These are phyloP conservation scores for Cucurbita argyrosperma DNA, from an alignment of 306 rosid genomes.

Conservation along the genomic window DNA sequence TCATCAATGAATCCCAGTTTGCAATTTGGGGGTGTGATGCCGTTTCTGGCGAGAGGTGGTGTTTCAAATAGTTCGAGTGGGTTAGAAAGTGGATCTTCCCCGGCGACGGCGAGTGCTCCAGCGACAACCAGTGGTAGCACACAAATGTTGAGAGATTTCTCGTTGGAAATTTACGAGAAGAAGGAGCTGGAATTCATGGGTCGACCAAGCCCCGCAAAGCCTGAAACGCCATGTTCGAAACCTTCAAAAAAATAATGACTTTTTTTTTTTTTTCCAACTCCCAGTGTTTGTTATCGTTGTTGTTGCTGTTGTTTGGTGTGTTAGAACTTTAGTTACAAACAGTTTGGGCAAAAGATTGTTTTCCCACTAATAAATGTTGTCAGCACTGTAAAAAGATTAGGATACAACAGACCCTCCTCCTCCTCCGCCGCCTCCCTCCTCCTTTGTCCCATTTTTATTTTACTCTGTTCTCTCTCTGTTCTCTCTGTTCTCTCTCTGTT, in stretches of 20 bases:
- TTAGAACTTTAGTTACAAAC: not conserved
- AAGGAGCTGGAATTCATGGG: slow-evolving; percentile 65
- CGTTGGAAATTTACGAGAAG: slow-evolving; percentile 55
- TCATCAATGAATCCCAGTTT: slow-evolving; percentile 28
- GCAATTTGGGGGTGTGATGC: slow-evolving; percentile 14
- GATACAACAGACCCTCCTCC: not conserved
- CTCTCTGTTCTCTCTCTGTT: too few relatives aligned
- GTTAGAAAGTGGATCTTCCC: slow-evolving; percentile 12
- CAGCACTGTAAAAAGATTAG: not conserved
- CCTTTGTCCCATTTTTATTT: too few relatives aligned
- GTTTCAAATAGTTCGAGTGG: slow-evolving; percentile 12
- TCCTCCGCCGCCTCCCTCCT: too few relatives aligned
- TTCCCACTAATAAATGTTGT: not conserved
- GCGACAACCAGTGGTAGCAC: not conserved
- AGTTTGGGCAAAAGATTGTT: not conserved
- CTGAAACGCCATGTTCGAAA: slow-evolving; percentile 26
- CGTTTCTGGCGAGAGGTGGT: slow-evolving; percentile 10
- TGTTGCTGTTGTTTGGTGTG: not conserved
- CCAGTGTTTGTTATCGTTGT: not conserved
- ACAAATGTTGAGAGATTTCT: slow-evolving; percentile 57
- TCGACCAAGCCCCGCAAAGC: slow-evolving; percentile 13
- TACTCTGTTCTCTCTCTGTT: too few relatives aligned
- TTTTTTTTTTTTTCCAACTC: not conserved
- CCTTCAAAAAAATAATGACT: slow-evolving; percentile 21
- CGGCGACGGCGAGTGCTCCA: not conserved